These are phyloP conservation scores for Diaporthe batatas DNA, from an alignment of 2,329 filamentous ascomycete species.

Conservation along the genomic window DNA sequence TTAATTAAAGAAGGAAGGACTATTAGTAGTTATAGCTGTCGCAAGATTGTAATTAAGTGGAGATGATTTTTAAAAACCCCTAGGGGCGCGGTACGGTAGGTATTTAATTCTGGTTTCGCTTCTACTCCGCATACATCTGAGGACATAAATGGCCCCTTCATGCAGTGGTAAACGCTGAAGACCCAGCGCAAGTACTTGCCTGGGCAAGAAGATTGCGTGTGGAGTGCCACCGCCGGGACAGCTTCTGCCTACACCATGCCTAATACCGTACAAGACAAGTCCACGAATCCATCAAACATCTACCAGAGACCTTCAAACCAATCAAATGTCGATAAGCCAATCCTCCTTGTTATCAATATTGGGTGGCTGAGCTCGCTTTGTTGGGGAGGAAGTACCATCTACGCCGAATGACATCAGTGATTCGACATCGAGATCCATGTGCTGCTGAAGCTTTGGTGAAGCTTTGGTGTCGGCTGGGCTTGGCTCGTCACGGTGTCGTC, in stretches of 20 bases:
- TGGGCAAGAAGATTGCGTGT: background rate
- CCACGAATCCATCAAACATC: background rate
- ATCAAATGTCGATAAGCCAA: conserved; percentile 22
- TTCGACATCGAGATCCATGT: background rate
- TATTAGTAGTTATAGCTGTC: no score
- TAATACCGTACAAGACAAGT: fast-evolving
- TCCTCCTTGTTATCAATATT: background rate
- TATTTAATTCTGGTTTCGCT: no score
- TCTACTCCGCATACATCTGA: no score
- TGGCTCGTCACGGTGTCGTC: background rate
- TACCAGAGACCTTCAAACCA: background rate
- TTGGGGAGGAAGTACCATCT: background rate
- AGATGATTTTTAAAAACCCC: no score
- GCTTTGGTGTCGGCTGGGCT: background rate
- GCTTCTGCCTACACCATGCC: background rate
- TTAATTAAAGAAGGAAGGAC: no score
- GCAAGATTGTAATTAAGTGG: no score
- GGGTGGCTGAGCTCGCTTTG: background rate
- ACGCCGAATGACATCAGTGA: background rate
- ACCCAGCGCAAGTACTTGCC: no score
- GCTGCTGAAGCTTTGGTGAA: background rate
- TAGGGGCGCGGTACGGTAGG: no score
- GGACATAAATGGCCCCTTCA: no score
- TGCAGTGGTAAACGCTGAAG: no score
- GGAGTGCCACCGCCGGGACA: background rate